Conservation (phyloP, 2,329 filamentous ascomycete species). For the Plenodomus tracheiphilus region DNA sequence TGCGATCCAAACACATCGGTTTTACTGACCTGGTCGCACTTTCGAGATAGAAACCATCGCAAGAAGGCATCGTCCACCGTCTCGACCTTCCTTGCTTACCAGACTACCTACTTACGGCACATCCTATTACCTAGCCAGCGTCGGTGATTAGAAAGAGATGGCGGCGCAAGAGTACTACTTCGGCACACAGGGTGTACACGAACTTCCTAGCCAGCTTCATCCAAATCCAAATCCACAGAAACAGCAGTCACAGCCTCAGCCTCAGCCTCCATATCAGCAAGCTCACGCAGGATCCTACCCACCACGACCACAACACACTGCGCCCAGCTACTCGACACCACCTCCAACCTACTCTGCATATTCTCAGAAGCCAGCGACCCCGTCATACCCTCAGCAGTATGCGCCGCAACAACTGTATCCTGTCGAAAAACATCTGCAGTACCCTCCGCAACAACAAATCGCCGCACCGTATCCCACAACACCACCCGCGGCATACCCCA, state of each 20-base stretch:
- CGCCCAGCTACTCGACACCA: constrained; percentile 14
- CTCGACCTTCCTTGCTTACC: not conserved
- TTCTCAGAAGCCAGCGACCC: not conserved
- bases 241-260: constrained; percentile 16
- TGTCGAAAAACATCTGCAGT: constrained; percentile 11
- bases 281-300: not conserved
- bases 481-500: constrained; percentile 19
- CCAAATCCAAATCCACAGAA: constrained; percentile 17
- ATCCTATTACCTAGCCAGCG: not conserved
- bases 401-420: constrained; percentile 18
- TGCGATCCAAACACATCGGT: not conserved
- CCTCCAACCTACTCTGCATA: constrained; percentile 24
- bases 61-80: not conserved
- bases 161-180: constrained; percentile 41
- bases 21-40: not conserved
- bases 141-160: constrained; percentile 18
- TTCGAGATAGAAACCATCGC: not conserved
- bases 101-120: not conserved
- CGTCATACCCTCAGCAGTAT: constrained; percentile 22
- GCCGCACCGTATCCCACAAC: constrained; percentile 20
- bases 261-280: constrained; percentile 8
- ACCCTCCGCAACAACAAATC: constrained; percentile 18
- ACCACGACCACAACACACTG: constrained; percentile 11
- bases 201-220: constrained; percentile 21
- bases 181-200: constrained; percentile 25